Evolutionary conservation across 2,329 filamentous ascomycete genomes (phyloP).

Genomic region (Xylariaceae sp.): DNA sequence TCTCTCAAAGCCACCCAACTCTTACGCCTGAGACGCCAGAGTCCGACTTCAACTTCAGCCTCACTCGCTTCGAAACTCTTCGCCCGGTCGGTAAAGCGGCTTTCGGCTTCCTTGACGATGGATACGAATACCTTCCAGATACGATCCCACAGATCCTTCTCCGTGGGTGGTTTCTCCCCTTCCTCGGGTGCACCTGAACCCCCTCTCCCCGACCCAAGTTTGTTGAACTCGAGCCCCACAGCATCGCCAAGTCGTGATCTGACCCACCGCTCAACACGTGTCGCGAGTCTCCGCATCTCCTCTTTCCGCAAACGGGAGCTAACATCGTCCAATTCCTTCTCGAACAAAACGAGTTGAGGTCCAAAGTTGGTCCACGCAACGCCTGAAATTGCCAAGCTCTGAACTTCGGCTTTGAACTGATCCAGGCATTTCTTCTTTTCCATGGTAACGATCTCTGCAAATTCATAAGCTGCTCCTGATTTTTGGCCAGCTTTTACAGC

Average conservation of each 20-base stretch:
- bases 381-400: slow-evolving; percentile 70
- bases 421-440: slow-evolving; percentile 75
- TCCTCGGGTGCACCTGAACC: slow-evolving; percentile 76
- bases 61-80: slow-evolving; percentile 89
- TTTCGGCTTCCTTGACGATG: slow-evolving; percentile 80
- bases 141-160: slow-evolving; percentile 92
- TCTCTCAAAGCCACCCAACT: slow-evolving; percentile 87
- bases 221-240: slow-evolving; percentile 91
- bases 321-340: slow-evolving; percentile 87
- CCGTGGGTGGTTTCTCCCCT: slow-evolving; percentile 66
- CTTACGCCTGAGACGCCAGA: slow-evolving; percentile 90
- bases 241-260: slow-evolving; percentile 81
- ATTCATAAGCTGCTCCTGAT: slow-evolving; percentile 85
- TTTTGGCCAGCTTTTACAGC: slow-evolving; percentile 92
- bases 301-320: slow-evolving; percentile 82
- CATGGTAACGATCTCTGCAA: slow-evolving; percentile 83
- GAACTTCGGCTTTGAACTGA: slow-evolving; percentile 71
- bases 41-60: slow-evolving; percentile 85
- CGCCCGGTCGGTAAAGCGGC: slow-evolving; percentile 79
- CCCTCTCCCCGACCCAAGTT: slow-evolving; percentile 80
- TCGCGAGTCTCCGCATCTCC: slow-evolving; percentile 90
- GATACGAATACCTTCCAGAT: slow-evolving; percentile 84
- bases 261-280: slow-evolving; percentile 90
- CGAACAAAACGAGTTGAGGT: slow-evolving; percentile 72
- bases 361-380: slow-evolving; percentile 84